phyloP scores from a whole-genome alignment of 2,329 filamentous ascomycete genomes.

The Diplodia mutila region DNA sequence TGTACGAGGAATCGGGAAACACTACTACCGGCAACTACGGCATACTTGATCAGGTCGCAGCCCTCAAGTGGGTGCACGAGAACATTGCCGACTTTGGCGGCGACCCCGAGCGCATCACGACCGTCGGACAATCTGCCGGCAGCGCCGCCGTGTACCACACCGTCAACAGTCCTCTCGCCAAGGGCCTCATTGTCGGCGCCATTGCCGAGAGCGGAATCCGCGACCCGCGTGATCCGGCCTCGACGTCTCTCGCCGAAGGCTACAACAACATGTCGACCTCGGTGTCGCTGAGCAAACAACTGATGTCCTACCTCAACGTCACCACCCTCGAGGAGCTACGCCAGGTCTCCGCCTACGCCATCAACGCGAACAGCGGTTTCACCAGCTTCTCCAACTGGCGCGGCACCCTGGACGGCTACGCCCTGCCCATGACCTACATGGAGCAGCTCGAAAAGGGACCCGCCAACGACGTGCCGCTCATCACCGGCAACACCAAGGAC shows the following conservation, averaged over 20 bases:
- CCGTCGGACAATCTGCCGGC: constrained; percentile 40
- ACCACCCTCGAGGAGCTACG: constrained; percentile 22
- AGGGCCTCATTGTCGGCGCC: constrained; percentile 33
- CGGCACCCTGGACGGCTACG: constrained; percentile 27
- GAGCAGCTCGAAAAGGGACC: constrained; percentile 33
- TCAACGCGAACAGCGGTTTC: not conserved
- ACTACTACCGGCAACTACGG: constrained; percentile 37
- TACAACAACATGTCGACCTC: constrained; percentile 10
- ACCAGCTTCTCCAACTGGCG: constrained; percentile 9
- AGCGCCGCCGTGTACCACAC: constrained; percentile 30
- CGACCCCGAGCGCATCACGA: constrained; percentile 41
- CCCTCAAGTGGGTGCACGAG: constrained; percentile 45
- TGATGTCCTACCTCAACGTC: constrained; percentile 16
- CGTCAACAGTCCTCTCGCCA: constrained; percentile 35
- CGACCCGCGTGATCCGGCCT: constrained; percentile 32
- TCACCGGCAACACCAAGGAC: constrained; percentile 40
- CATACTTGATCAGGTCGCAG: constrained; percentile 35
- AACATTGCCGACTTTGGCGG: constrained; percentile 43
- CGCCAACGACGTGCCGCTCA: constrained; percentile 35
- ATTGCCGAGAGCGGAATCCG: constrained; percentile 36
- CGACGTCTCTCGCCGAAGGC: not conserved
- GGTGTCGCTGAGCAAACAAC: constrained; percentile 14
- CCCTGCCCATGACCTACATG: constrained; percentile 35
- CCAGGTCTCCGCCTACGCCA: not conserved
- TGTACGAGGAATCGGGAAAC: constrained; percentile 31